Percentiles rank a stretch among this genome's conserved stretches.
Evolutionary conservation across 2,329 filamentous ascomycete genomes (phyloP).

Genomic region (Didymella keratinophila): DNA sequence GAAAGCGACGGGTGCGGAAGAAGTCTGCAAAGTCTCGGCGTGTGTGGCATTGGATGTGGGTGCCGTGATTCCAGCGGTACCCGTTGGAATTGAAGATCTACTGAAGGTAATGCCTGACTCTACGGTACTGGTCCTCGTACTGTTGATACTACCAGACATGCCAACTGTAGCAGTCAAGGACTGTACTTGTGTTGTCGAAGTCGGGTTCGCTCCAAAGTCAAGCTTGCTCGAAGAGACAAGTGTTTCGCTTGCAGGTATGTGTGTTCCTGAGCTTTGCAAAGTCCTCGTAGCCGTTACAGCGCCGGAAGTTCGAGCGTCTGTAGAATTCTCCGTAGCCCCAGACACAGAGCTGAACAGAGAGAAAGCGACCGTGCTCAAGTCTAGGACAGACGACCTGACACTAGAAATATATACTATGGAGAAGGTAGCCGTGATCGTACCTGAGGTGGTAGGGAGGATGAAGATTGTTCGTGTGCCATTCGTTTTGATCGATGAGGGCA

Average conservation of each 20-base stretch:
- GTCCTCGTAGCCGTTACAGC: neutral
- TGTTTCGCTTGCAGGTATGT: constrained; percentile 12
- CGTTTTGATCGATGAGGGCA: neutral
- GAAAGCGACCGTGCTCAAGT: constrained; percentile 12
- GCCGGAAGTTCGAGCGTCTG: neutral
- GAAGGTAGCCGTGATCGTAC: constrained; percentile 11
- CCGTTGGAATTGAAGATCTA: constrained; percentile 10
- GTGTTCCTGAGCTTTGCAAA: neutral
- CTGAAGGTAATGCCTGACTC: constrained; percentile 14
- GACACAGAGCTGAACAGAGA: constrained; percentile 13
- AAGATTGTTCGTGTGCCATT: neutral
- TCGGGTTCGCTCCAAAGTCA: constrained; percentile 1
- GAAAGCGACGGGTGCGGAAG: neutral
- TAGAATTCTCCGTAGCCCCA: constrained; percentile 4
- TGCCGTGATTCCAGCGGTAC: neutral
- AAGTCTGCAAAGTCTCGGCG: constrained; percentile 7
- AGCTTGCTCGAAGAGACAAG: neutral
- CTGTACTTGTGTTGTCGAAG: neutral
- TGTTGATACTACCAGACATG: neutral
- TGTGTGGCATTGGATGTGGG: constrained; percentile 5
- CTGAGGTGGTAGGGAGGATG: neutral
- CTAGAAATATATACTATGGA: constrained; percentile 15
- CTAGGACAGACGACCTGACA: neutral
- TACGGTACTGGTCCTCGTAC: neutral
- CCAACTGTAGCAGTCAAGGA: neutral